A percentile compares a stretch with the other conserved stretches of the same genome.
Conservation (phyloP, 2,329 filamentous ascomycete genomes). For the Biscogniauxia marginata region DNA sequence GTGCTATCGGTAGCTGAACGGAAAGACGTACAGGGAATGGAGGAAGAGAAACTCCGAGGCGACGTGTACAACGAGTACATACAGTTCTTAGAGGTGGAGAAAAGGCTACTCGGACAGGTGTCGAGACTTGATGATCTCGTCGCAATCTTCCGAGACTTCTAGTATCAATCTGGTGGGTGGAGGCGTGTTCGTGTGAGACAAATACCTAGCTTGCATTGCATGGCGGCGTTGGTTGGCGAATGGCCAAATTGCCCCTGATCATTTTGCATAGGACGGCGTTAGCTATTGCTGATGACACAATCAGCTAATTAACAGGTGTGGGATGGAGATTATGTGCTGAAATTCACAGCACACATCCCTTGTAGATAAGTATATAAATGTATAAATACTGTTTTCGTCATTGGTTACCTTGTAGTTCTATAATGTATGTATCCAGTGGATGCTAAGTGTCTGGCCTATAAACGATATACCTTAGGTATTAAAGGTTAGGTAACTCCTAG, state of each 20-base stretch:
- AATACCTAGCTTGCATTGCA: constrained; percentile 24
- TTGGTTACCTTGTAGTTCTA: too few relatives aligned
- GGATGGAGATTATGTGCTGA: too few relatives aligned
- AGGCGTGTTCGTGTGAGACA: background rate
- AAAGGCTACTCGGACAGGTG: constrained; percentile 76
- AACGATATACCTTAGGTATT: too few relatives aligned
- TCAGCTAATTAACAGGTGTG: too few relatives aligned
- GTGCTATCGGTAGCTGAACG: constrained; percentile 81
- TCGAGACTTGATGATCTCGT: constrained; percentile 82
- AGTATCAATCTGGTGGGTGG: constrained; percentile 24
- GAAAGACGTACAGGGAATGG: constrained; percentile 79
- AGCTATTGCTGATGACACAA: background rate
- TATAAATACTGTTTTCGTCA: too few relatives aligned
- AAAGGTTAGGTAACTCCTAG: background rate
- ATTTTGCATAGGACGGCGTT: constrained; percentile 1
- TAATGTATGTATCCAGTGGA: too few relatives aligned
- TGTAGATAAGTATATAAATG: background rate
- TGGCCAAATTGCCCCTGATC: constrained; percentile 2
- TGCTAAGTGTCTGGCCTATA: too few relatives aligned
- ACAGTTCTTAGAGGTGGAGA: constrained; percentile 61
- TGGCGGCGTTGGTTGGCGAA: constrained; percentile 27
- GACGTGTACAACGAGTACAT: constrained; percentile 67
- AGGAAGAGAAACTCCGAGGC: constrained; percentile 74
- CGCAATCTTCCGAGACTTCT: constrained; percentile 78
- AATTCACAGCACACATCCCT: too few relatives aligned